Evolutionary conservation across 2,329 filamentous ascomycete species (phyloP), one percentile per base, ranked within the genome.

Genomic region (Hypoxylon sp.): DNA sequence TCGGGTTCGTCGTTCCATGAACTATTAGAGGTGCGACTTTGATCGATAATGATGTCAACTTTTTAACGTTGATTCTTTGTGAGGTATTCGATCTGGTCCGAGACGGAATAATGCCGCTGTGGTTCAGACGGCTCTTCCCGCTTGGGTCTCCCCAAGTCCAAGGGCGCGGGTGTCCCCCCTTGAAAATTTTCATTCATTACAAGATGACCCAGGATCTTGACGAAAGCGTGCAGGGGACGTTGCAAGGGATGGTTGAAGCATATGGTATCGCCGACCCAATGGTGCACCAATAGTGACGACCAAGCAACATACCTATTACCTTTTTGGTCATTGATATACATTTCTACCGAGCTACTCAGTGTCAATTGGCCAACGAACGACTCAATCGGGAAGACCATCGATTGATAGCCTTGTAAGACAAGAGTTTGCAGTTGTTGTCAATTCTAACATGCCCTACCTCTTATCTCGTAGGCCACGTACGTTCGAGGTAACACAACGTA

Each of bases 311-410:
- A 55, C 30, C 11, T 32, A 25, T 58, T 60, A 57, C 58, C 58
- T 65, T 60, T 65, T 63, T 36, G 45, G 52, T 60, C 63, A 56
- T 64, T 23, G 25, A 14, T 30, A 50, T 51, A 55, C 28, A 30
- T 30, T 7, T 30, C 28, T 30, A 30, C 30, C 19, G 14, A 28
- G 10, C 34, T n/a, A 17, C n/a, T 23, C 10, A 45, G 25, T 21
- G 36, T 28, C 69, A 56, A 71, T 71, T 71, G 69, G 69, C 32
- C 32, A 41, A 34, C 45, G 21, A 71, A 66, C 69, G 69, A 69
- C 46, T 59, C 28, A 5, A 51, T 56, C 52, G 38, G 51, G 57
- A 62, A 60, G 49, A 60, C 23, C n/a, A 21, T 56, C 17, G 43
- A 59, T 45, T 56, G 28, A 32, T 30, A 38, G 49, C 14, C 41